Conservation (phyloP, 129 eudicot species). For the Chrysanthemum makinoi region DNA sequence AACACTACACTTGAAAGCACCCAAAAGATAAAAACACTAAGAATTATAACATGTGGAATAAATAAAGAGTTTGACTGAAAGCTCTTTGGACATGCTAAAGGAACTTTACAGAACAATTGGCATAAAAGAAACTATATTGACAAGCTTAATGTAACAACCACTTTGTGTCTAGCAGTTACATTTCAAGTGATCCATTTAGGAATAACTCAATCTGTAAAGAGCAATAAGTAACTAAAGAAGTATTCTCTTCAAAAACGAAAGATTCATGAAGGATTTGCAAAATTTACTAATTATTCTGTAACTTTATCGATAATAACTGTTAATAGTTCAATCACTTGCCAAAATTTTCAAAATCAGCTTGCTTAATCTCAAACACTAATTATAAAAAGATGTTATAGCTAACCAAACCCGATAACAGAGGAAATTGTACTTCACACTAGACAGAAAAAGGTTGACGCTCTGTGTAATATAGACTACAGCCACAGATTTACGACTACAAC, state of each 20-base stretch:
- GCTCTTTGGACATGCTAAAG: not conserved
- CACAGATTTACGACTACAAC: not conserved
- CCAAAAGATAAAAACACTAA: not conserved
- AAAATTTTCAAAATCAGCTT: conserved; percentile 1
- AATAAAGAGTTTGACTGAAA: not conserved
- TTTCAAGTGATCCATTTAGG: conserved; percentile 2
- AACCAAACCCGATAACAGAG: conserved; percentile 1
- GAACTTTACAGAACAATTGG: conserved; percentile 16
- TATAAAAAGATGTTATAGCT: not conserved
- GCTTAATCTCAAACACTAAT: conserved; percentile 3
- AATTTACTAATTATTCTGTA: not conserved
- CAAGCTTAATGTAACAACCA: conserved; percentile 9
- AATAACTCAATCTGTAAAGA: conserved; percentile 9
- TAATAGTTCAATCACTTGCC: conserved; percentile 13
- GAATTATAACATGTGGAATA: not conserved
- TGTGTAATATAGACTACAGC: not conserved
- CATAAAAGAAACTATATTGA: not conserved
- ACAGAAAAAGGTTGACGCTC: not conserved
- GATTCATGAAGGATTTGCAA: not conserved
- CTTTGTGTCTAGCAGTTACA: conserved; percentile 5
- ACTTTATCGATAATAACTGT: not conserved
- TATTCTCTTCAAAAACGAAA: not conserved
- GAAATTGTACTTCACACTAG: conserved; percentile 1
- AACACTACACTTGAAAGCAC: conserved; percentile 7
- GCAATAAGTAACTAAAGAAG: conserved; percentile 2